Conservation (phyloP, 2,329 filamentous ascomycete genomes). For the Colletotrichum filicis region DNA sequence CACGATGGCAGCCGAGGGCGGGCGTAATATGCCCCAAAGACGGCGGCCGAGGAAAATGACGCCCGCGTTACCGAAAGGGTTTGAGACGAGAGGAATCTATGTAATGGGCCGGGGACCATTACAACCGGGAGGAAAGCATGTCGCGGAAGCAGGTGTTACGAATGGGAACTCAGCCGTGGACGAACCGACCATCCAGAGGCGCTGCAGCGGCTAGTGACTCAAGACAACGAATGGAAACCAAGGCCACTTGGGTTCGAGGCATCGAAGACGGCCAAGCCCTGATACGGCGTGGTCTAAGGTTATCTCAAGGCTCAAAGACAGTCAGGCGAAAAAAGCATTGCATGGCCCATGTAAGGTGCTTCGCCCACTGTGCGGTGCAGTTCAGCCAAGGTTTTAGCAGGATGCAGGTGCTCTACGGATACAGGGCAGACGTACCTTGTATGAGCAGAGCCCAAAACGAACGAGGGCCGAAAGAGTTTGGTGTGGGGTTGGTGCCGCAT, state of each 20-base stretch:
- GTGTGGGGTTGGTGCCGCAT: constrained; percentile 15
- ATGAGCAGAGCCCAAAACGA: background rate
- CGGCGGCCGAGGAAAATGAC: background rate
- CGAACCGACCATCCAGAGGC: background rate
- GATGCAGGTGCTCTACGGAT: background rate
- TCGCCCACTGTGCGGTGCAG: background rate
- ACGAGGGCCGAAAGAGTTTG: constrained; percentile 22
- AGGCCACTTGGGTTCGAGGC: background rate
- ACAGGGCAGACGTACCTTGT: background rate
- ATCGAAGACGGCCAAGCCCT: background rate
- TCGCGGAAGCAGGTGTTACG: background rate
- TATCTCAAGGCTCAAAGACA: background rate
- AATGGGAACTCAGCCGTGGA: background rate
- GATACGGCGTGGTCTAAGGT: background rate
- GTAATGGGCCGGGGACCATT: background rate
- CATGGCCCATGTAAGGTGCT: constrained; percentile 2
- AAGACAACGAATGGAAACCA: background rate
- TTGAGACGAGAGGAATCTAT: background rate
- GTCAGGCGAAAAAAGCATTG: background rate
- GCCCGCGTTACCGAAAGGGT: background rate
- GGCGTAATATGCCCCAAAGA: background rate
- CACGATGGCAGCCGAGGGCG: background rate
- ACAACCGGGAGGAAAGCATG: background rate
- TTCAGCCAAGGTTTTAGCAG: background rate
- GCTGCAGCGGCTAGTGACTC: background rate